A percentile compares a stretch with the other conserved stretches of the same genome.
Conservation (phyloP, 1,139 yeast species). For the Lodderomyces margitis region DNA sequence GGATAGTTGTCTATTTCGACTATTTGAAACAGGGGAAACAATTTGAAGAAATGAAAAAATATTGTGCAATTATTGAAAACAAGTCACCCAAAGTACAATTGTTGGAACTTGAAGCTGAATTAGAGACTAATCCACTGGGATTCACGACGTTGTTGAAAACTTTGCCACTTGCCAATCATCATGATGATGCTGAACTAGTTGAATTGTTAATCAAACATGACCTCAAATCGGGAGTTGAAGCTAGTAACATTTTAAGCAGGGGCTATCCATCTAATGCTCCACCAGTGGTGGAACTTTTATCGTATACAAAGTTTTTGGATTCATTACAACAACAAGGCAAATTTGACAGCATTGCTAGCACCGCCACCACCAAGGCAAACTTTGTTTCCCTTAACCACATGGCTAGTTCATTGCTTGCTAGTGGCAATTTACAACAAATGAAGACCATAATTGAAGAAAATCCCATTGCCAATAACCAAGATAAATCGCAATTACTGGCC, state of each 20-base stretch:
- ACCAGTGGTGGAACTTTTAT: constrained; percentile 18
- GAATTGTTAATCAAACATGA: constrained; percentile 26
- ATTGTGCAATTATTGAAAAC: not conserved
- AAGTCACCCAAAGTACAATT: constrained; percentile 1
- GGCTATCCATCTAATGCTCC: constrained; percentile 11
- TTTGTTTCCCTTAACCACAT: constrained; percentile 13
- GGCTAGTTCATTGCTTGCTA: constrained; percentile 10
- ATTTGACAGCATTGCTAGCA: not conserved
- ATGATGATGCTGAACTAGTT: constrained; percentile 12
- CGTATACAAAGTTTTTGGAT: constrained; percentile 23
- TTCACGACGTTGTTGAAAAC: not conserved
- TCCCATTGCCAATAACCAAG: constrained; percentile 12
- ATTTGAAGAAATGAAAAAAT: not conserved
- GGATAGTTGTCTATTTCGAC: constrained; percentile 22
- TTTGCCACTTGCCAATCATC: not conserved
- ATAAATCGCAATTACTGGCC: constrained; percentile 5
- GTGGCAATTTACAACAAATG: constrained; percentile 18
- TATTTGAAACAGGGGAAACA: constrained; percentile 14
- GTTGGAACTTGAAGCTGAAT: constrained; percentile 13
- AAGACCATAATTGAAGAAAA: constrained; percentile 14
- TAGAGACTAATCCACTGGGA: constrained; percentile 4
- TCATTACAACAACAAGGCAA: constrained; percentile 15
- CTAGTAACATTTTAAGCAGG: constrained; percentile 16
- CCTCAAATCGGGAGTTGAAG: constrained; percentile 11
- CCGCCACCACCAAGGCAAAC: not conserved